phyloP scores from a whole-genome alignment of 108 stramenopile genomes.

The Fragilaria crotonensis region DNA sequence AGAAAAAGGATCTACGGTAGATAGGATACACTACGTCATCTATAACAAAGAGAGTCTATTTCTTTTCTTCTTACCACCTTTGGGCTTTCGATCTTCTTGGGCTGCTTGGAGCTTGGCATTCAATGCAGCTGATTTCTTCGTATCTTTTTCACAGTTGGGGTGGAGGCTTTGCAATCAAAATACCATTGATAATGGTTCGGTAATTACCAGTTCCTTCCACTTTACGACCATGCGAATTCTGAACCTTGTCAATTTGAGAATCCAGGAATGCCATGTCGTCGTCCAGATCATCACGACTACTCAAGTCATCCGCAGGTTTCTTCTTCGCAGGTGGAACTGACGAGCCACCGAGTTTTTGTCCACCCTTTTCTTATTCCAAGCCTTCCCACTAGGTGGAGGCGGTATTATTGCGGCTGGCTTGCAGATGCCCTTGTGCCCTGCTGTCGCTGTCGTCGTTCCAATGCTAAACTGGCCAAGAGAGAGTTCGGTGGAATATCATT shows the following conservation, averaged over 20 bases:
- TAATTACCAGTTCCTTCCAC: constrained; percentile 59
- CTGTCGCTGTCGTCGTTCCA: constrained; percentile 45
- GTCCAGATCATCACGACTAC: constrained; percentile 61
- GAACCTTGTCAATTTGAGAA: constrained; percentile 68
- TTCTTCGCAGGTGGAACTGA: constrained; percentile 5
- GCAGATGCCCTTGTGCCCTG: neutral
- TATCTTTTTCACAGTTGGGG: constrained; percentile 38
- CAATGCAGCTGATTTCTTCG: constrained; percentile 33
- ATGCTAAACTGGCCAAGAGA: constrained; percentile 49
- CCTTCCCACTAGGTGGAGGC: constrained; percentile 3
- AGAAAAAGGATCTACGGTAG: too few relatives aligned
- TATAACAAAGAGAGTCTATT: too few relatives aligned
- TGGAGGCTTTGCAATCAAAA: constrained; percentile 50
- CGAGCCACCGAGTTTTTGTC: constrained; percentile 38
- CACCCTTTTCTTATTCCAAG: constrained; percentile 38
- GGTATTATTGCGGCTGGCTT: constrained; percentile 1
- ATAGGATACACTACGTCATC: too few relatives aligned
- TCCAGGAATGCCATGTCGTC: constrained; percentile 81
- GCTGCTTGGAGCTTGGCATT: constrained; percentile 60
- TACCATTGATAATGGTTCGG: constrained; percentile 68
- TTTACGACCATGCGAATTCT: constrained; percentile 72
- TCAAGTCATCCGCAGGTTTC: constrained; percentile 13
- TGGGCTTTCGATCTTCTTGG: constrained; percentile 47
- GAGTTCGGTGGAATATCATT: neutral
- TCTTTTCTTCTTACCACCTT: constrained; percentile 39